These are phyloP conservation scores for Diaporthe citri DNA, from an alignment of 2,329 filamentous ascomycete genomes.

Conservation along the genomic window DNA sequence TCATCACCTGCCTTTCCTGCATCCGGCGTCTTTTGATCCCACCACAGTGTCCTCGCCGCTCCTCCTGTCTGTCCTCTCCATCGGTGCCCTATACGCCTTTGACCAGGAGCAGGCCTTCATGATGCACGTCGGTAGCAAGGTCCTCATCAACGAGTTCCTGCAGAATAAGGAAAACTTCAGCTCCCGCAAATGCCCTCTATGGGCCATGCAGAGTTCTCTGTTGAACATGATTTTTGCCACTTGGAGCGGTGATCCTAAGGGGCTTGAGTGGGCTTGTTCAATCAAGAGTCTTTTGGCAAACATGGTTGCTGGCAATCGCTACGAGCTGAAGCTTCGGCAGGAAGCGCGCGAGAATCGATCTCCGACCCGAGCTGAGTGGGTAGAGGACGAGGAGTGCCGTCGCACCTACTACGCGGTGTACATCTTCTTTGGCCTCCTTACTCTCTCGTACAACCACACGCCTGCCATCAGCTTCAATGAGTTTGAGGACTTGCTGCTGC, in stretches of 20 bases:
- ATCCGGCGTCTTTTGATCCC: constrained; percentile 90
- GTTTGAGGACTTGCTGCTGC: constrained; percentile 92
- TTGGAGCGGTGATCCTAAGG: constrained; percentile 98
- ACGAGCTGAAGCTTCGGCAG: constrained; percentile 93
- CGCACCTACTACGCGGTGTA: constrained; percentile 99
- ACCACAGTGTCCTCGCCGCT: constrained; percentile 84
- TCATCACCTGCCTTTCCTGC: constrained; percentile 94
- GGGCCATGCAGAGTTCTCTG: constrained; percentile 97
- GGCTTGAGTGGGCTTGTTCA: constrained; percentile 97
- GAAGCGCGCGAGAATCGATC: constrained; percentile 84
- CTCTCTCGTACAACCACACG: constrained; percentile 96
- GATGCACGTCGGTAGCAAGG: constrained; percentile 97
- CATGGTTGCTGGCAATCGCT: constrained; percentile 97
- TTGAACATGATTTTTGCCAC: constrained; percentile 99
- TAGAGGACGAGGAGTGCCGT: constrained; percentile 95
- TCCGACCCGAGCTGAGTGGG: constrained; percentile 90
- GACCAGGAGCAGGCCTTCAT: constrained; percentile 98
- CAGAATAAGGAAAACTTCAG: constrained; percentile 99
- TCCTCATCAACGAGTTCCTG: constrained; percentile 95
- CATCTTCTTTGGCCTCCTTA: constrained; percentile 97
- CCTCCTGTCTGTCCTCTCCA: constrained; percentile 90
- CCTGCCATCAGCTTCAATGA: constrained; percentile 98
- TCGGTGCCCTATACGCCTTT: constrained; percentile 95
- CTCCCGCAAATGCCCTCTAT: constrained; percentile 95
- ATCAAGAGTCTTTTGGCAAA: constrained; percentile 98